Conservation (phyloP, 257 asterid species). For the Buddleja alternifolia region DNA sequence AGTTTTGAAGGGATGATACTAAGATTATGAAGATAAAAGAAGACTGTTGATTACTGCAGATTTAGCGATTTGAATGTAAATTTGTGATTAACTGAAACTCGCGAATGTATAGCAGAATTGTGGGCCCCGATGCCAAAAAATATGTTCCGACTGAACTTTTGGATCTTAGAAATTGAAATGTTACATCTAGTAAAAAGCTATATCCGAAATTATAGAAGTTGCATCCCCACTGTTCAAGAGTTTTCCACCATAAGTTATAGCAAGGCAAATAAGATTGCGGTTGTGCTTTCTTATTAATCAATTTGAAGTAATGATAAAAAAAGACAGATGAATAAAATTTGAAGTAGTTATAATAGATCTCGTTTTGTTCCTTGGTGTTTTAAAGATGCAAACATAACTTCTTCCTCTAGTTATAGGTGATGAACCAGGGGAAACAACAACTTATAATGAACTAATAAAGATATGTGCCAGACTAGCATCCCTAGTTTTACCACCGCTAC, state of each 20-base stretch:
- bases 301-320: no score
- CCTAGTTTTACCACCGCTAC: no score
- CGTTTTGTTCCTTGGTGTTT: no score
- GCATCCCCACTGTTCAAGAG: not conserved
- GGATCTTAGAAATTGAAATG: constrained; percentile 5
- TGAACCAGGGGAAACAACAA: no score
- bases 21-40: not conserved
- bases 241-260: constrained; percentile 5
- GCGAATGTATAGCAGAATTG: not conserved
- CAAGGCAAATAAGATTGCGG: constrained; percentile 9
- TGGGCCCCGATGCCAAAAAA: not conserved
- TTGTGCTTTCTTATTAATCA: not conserved
- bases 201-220: not conserved
- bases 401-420: no score
- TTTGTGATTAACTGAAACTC: not conserved
- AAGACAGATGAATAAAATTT: no score
- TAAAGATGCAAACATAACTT: no score
- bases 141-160: not conserved
- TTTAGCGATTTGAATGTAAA: constrained; percentile 15
- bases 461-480: no score
- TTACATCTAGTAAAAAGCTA: not conserved
- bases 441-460: no score
- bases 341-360: no score
- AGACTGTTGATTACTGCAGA: not conserved
- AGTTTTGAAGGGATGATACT: not conserved